These are phyloP conservation scores for Cryptococcus sp. DNA, from an alignment of 1,284 basidiomycete species.

Conservation along the genomic window DNA sequence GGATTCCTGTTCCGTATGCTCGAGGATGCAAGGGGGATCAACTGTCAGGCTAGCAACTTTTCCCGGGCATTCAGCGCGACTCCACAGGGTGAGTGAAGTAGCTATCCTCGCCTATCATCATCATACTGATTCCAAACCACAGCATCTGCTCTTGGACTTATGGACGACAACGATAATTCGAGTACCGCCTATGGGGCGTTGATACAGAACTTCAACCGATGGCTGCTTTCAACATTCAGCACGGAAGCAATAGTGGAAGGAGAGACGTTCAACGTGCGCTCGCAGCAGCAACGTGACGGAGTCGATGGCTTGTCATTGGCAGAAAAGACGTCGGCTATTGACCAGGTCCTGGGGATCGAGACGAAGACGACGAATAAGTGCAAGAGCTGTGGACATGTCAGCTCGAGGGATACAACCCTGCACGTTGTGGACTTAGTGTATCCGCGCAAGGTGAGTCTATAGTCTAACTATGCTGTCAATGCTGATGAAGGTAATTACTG, in stretches of 20 bases:
- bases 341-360: slow-evolving; percentile 77
- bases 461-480: background rate
- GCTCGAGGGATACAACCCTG: slow-evolving; percentile 71
- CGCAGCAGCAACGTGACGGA: background rate
- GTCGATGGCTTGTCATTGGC: slow-evolving; percentile 9
- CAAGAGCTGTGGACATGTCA: slow-evolving; percentile 67
- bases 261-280: slow-evolving; percentile 30
- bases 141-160: slow-evolving; percentile 80
- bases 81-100: slow-evolving; percentile 63
- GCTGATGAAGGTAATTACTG: background rate
- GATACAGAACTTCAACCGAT: slow-evolving; percentile 93
- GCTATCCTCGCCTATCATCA: background rate
- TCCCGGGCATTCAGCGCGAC: slow-evolving; percentile 84
- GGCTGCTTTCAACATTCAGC: slow-evolving; percentile 63
- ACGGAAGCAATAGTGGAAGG: slow-evolving; percentile 43
- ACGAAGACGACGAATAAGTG: slow-evolving; percentile 76
- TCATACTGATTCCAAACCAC: background rate
- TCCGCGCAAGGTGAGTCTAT: slow-evolving; percentile 67
- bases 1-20: slow-evolving; percentile 96
- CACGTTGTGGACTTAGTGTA: slow-evolving; percentile 88
- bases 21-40: slow-evolving; percentile 88
- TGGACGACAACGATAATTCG: slow-evolving; percentile 80
- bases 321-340: slow-evolving; percentile 61
- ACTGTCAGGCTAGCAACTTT: slow-evolving; percentile 96
- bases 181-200: slow-evolving; percentile 76